These are phyloP conservation scores for Psilocybe mexicana DNA, from an alignment of 1,284 basidiomycete species.

Conservation along the genomic window DNA sequence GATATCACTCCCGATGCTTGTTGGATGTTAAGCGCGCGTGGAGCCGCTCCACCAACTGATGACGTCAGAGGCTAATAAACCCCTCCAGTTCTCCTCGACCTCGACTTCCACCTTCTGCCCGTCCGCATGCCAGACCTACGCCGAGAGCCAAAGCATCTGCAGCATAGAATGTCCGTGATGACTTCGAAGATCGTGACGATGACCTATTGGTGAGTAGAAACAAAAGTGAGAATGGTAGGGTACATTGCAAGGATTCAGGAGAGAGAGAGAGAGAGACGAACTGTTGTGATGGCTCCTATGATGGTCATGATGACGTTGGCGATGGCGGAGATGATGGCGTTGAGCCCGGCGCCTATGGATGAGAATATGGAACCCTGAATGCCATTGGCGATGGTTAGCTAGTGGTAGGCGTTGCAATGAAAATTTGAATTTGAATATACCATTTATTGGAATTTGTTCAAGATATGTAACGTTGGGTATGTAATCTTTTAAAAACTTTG, in stretches of 20 bases:
- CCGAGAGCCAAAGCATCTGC: conserved; percentile 48
- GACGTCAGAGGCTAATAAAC: background rate
- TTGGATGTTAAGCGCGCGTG: too few species aligned
- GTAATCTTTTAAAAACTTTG: too few species aligned
- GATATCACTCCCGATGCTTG: too few species aligned
- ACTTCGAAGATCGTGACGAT: conserved; percentile 65
- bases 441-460: too few species aligned
- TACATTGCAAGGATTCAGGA: background rate
- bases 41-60: too few species aligned
- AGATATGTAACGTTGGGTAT: too few species aligned
- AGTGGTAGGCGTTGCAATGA: background rate
- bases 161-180: conserved; percentile 63
- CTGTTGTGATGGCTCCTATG: conserved; percentile 54
- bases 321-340: conserved; percentile 57
- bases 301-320: conserved; percentile 59
- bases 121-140: conserved; percentile 38
- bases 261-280: conserved; percentile 29
- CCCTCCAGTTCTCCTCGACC: background rate
- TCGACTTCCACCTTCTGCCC: conserved; percentile 21
- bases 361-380: conserved; percentile 60
- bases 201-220: conserved; percentile 35
- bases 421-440: too few species aligned
- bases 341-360: conserved; percentile 58
- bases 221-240: too few species aligned
- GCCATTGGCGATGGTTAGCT: background rate